Base-by-base conservation (phyloP, 805 yeast species). In the Kuraishia piskuri region DNA sequence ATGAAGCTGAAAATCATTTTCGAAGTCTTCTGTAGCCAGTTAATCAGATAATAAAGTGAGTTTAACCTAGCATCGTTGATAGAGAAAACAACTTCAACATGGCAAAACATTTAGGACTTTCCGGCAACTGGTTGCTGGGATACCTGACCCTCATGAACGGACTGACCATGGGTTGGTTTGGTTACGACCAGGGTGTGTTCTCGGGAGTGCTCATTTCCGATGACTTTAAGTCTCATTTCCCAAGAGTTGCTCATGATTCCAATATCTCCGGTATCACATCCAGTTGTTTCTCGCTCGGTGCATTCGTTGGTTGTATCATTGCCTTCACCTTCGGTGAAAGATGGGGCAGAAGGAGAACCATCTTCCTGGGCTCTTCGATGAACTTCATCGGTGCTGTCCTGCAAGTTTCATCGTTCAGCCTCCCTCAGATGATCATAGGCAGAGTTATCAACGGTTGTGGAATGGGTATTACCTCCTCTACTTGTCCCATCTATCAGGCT, bases 401-500 rank as follows among this genome's bases (percentile, higher is more conserved):
- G 49, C 83, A 80, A 60, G 66, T 74, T 55, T 69, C 82, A 7
- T 59, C 82, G 2, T 70, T 74, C 60, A 68, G 71, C 49, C 72
- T 76, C 54, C 64, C 71, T 3, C 70, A 80, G 45, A 64, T 82
- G 46, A 78, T 83, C 61, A 79, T 78, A 17, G 90, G 89, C 19
- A 72, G 90, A 59, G 79, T 77, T 21, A 71, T 86, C 55, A 79
- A 85, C 45, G 92, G 95, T 26, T 57, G 84, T 4, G 85, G 86
- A 26, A 87, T 86, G 53, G 94, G 94, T 54, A 77, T 82, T 56
- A 71, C 84, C 52, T 80, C 90, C 17, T 87, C 87, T 47, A 74
- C 84, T 52, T 86, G 84, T 22, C 94, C 94, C 40, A 72, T 86
- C 63, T 85, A 84, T 66, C 84, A 83, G 67, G 84, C 89, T 9